phyloP scores from a whole-genome alignment of 163 green algal species.

The Prototheca wickerhamii region DNA sequence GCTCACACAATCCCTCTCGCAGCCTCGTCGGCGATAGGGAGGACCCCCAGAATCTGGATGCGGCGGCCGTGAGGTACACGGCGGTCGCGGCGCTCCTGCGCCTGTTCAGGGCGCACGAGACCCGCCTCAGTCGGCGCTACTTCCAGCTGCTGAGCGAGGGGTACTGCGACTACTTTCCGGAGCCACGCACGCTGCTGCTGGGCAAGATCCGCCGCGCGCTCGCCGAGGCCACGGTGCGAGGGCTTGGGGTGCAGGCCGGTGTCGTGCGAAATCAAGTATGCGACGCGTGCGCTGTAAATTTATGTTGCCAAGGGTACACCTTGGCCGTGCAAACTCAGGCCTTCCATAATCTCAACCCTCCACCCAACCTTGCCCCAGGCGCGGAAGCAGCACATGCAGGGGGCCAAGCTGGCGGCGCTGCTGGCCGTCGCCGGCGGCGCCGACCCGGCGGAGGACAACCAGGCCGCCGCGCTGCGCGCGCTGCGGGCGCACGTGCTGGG shows the following conservation, averaged over 20 bases:
- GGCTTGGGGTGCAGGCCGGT: too few species aligned
- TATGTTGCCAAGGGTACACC: neutral
- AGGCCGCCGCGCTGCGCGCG: conserved; percentile 16
- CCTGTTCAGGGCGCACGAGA: conserved; percentile 16
- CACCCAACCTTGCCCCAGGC: neutral
- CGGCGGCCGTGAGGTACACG: conserved; percentile 14
- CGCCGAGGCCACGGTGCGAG: conserved; percentile 13
- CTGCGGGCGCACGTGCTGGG: conserved; percentile 37
- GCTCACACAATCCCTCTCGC: too few species aligned
- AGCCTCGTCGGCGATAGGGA: neutral
- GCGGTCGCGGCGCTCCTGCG: conserved; percentile 19
- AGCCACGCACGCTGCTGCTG: conserved; percentile 5
- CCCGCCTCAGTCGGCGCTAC: conserved; percentile 4
- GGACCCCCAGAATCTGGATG: conserved; percentile 8
- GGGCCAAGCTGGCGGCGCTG: conserved; percentile 23
- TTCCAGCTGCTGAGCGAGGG: conserved; percentile 22
- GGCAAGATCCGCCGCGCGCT: conserved; percentile 14
- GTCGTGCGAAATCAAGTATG: too few species aligned
- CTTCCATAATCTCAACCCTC: too few species aligned
- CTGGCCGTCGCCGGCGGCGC: conserved; percentile 16
- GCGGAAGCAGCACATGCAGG: neutral
- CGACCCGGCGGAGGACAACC: conserved; percentile 33
- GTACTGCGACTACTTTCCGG: conserved; percentile 10
- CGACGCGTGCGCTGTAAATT: neutral
- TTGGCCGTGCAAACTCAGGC: too few species aligned